A percentile compares a stretch with the other conserved stretches of the same genome.
Conservation (phyloP, 1,284 basidiomycete species). For the Amylostereum areolatum region DNA sequence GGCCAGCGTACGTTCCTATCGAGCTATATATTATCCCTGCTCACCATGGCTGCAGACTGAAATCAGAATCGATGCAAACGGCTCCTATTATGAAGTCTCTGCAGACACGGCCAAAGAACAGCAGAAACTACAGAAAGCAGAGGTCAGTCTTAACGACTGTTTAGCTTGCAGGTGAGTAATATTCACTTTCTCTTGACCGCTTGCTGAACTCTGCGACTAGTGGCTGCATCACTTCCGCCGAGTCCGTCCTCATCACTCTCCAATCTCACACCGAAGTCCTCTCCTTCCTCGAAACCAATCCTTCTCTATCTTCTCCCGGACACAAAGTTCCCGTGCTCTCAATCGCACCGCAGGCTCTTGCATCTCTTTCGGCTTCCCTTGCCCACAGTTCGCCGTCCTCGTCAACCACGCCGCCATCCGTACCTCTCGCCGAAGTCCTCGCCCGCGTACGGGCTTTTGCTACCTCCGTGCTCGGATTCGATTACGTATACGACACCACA, state of each 20-base stretch:
- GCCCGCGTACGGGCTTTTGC: slow-evolving; percentile 66
- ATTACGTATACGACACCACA: slow-evolving; percentile 86
- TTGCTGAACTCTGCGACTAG: slow-evolving; percentile 33
- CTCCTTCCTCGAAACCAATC: slow-evolving; percentile 61
- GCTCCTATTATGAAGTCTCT: slow-evolving; percentile 75
- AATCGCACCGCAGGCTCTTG: slow-evolving; percentile 88
- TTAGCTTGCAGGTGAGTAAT: slow-evolving; percentile 74
- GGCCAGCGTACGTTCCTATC: slow-evolving; percentile 45
- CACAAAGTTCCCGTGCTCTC: slow-evolving; percentile 73
- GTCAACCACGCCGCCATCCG: too few relatives aligned
- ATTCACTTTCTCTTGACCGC: not conserved
- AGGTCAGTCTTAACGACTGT: slow-evolving; percentile 96
- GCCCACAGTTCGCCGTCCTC: slow-evolving; percentile 39
- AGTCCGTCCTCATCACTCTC: slow-evolving; percentile 95
- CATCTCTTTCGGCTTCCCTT: slow-evolving; percentile 78
- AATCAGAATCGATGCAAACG: slow-evolving; percentile 79
- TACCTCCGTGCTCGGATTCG: slow-evolving; percentile 56
- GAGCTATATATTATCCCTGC: not conserved
- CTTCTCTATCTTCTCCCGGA: slow-evolving; percentile 28
- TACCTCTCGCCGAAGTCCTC: slow-evolving; percentile 57
- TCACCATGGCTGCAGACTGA: slow-evolving; percentile 57
- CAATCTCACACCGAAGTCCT: slow-evolving; percentile 94
- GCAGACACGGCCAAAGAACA: slow-evolving; percentile 18
- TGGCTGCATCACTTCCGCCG: slow-evolving; percentile 97
- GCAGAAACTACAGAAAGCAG: slow-evolving; percentile 81